Base-by-base conservation (phyloP, 768 basidiomycete genomes). In the Serpula lacrymans region DNA sequence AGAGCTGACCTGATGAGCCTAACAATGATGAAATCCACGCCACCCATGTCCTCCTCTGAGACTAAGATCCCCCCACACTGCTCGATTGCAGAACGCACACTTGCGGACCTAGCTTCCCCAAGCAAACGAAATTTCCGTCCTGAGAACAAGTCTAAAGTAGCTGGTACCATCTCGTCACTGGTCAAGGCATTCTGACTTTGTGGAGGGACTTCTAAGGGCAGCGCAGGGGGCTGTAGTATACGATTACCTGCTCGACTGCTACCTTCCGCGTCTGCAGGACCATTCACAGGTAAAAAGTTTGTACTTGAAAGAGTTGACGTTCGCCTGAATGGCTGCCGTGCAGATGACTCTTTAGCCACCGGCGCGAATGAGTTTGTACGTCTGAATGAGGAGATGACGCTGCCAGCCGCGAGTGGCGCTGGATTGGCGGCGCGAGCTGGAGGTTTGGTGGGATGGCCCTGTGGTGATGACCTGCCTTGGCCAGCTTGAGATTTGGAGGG, bases 311-410 rank as follows among this genome's bases (percentile, higher is more conserved):
- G 37, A 2, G 68, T 66, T 26, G 59, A 53, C 26, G 61, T 66
- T 27, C 75, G 70, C 25, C 70, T 62, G 55, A 81, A 78, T 2
- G 75, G 75, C 45, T 65, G 70, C 34, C 60, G 64, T 18, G 63
- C 48, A 6, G 53, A 29, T 27, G 53, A 37, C 32, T 50, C 52
- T 14, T 49, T 50, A 26, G 41, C 49, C 13, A 58, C 60, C 2
- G 75, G 74, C 1, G 72, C 75, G 50, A 88, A 86, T 8, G 85
- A 87, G 29, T 83, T 78, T 7, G 73, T 63, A 5, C 87, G 75
- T 47, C 75, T 63, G 49, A 84, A 84, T 5, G 74, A 66, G 13
- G 78, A 74, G 26, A 88, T 74, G 14, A 83, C 64, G 18, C 70
- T 60, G 5, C 37, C 20, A 25, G 31, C 34, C 16, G 4, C 25